These are phyloP conservation scores for Mortierella sp. DNA, from an alignment of 371 early-diverging fungal species.

Conservation along the genomic window DNA sequence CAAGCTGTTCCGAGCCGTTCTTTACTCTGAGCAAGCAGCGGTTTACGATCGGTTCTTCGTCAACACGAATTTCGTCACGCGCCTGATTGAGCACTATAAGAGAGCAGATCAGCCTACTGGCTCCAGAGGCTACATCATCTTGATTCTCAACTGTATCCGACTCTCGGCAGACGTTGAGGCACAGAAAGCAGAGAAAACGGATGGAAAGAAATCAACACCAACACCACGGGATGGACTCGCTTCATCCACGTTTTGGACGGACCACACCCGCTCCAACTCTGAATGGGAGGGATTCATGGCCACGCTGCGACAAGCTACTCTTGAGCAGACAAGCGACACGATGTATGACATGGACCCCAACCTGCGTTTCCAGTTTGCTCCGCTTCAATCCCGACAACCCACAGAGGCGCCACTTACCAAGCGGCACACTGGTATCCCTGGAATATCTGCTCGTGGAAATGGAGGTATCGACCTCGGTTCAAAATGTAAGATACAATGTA, in stretches of 20 bases:
- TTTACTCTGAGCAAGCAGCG: conserved; percentile 30
- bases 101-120: conserved; percentile 32
- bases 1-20: conserved; percentile 44
- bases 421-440: conserved; percentile 46
- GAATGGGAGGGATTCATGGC: conserved; percentile 35
- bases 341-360: conserved; percentile 47
- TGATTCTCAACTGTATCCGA: conserved; percentile 49
- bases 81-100: conserved; percentile 39
- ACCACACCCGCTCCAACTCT: not conserved
- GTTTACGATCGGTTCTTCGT: conserved; percentile 41
- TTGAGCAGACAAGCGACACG: conserved; percentile 48
- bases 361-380: conserved; percentile 51
- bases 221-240: conserved; percentile 7
- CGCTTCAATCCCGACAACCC: conserved; percentile 45
- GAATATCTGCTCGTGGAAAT: conserved; percentile 38
- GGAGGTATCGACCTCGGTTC: conserved; percentile 53
- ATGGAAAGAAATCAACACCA: not conserved
- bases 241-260: conserved; percentile 35
- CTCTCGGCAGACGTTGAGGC: conserved; percentile 36
- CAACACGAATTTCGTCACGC: conserved; percentile 22
- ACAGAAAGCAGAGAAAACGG: not conserved
- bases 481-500: conserved; percentile 20
- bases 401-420: conserved; percentile 45
- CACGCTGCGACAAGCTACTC: conserved; percentile 35
- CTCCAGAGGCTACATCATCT: conserved; percentile 45